phyloP scores from a whole-genome alignment of 495 filamentous ascomycete genomes.

The Penicillium goetzii region DNA sequence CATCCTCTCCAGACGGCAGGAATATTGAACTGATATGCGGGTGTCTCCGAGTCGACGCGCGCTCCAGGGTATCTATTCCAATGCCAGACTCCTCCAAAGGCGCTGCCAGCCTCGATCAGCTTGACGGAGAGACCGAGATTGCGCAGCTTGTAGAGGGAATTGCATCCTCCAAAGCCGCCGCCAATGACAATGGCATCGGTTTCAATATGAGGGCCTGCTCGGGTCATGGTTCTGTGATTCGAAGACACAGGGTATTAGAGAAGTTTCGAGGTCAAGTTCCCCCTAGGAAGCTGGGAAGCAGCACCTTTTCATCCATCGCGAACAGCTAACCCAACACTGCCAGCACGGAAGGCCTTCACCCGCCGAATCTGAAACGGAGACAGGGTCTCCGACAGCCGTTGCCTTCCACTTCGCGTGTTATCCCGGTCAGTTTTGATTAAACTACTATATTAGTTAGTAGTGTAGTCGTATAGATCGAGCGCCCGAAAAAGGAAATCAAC shows the following conservation, averaged over 20 bases:
- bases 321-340: background rate
- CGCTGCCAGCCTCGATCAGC: slow-evolving; percentile 51
- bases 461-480: slow-evolving; percentile 1
- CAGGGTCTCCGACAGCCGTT: slow-evolving; percentile 7
- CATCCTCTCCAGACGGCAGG: slow-evolving; percentile 55
- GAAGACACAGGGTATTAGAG: background rate
- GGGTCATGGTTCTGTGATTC: slow-evolving; percentile 19
- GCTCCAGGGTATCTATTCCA: slow-evolving; percentile 57
- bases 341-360: background rate
- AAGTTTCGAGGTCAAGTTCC: background rate
- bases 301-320: background rate
- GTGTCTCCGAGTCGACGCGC: slow-evolving; percentile 54
- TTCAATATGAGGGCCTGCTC: slow-evolving; percentile 26
- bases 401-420: background rate
- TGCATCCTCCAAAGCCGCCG: slow-evolving; percentile 43
- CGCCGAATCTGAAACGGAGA: background rate
- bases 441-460: too few relatives aligned
- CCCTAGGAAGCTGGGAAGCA: background rate
- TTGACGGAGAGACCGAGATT: slow-evolving; percentile 44
- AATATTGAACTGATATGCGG: slow-evolving; percentile 54
- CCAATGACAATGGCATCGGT: slow-evolving; percentile 41
- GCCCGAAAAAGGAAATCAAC: slow-evolving; percentile 22
- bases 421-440: background rate
- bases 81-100: slow-evolving; percentile 57
- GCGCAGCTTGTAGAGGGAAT: slow-evolving; percentile 43